phyloP scores from a whole-genome alignment of 495 filamentous ascomycete species.

The Annulohypoxylon moriforme region DNA sequence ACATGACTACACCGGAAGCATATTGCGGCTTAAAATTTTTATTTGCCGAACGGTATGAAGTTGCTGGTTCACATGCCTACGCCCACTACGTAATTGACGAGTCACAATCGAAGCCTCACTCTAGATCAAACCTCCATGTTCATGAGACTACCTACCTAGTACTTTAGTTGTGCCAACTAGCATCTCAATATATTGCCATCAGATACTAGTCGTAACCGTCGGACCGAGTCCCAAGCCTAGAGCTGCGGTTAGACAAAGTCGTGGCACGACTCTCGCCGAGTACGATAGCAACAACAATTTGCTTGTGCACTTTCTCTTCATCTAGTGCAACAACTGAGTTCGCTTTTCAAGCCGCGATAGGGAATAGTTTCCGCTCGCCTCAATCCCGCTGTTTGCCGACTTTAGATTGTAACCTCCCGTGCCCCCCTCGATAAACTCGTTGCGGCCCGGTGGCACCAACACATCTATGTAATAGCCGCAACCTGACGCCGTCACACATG shows the following conservation, averaged over 20 bases:
- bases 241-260: neutral
- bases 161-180: neutral
- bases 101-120: neutral
- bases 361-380: slow-evolving; percentile 1
- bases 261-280: slow-evolving; percentile 8
- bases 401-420: slow-evolving; percentile 1
- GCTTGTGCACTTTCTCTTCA: neutral
- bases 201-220: neutral
- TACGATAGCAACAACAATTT: slow-evolving; percentile 19
- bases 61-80: neutral
- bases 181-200: neutral
- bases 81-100: neutral
- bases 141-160: too few relatives aligned
- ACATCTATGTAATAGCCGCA: slow-evolving; percentile 13
- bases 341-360: neutral
- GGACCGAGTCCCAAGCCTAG: neutral
- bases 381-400: neutral
- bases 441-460: neutral
- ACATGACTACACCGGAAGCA: too few relatives aligned
- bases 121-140: neutral
- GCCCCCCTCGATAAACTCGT: neutral
- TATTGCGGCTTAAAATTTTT: too few relatives aligned
- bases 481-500: neutral
- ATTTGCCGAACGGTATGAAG: too few relatives aligned
- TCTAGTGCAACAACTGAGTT: neutral